Evolutionary conservation across 2,329 filamentous ascomycete genomes (phyloP).

Genomic region (Venturia asperata): DNA sequence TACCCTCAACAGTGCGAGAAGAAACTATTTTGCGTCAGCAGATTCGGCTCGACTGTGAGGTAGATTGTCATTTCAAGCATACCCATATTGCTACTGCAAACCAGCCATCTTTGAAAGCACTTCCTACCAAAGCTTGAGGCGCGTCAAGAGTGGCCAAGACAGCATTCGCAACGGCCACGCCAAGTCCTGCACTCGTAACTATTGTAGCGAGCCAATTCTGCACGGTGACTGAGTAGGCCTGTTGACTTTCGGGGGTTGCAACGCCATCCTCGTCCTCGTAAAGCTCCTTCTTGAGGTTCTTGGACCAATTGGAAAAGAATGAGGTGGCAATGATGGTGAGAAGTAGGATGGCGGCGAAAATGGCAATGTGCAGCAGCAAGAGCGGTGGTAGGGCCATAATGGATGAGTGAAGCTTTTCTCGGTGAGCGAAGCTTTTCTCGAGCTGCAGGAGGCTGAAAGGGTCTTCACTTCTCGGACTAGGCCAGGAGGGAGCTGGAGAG

Average conservation of each 20-base stretch:
- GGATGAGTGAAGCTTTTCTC: neutral
- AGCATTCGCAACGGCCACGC: conserved; percentile 15
- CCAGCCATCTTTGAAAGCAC: conserved; percentile 5
- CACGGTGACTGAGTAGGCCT: conserved; percentile 53
- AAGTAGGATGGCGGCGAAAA: neutral
- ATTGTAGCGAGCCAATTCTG: conserved; percentile 42
- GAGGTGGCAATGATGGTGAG: conserved; percentile 2
- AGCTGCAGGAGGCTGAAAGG: neutral
- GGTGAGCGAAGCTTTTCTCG: no score
- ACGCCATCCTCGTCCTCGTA: conserved; percentile 66
- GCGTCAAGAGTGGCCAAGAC: neutral
- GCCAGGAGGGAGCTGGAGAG: neutral
- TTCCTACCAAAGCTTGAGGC: neutral
- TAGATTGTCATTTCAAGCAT: neutral
- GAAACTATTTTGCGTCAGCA: neutral
- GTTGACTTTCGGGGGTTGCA: conserved; percentile 56
- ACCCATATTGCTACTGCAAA: conserved; percentile 12
- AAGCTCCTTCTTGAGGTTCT: neutral
- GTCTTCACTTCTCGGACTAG: neutral
- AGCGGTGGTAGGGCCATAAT: conserved; percentile 6
- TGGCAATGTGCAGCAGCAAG: conserved; percentile 11
- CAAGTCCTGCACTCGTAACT: conserved; percentile 16
- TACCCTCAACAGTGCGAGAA: neutral
- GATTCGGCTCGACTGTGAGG: neutral
- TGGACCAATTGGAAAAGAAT: neutral